Conservation (phyloP, 2,329 filamentous ascomycete species). For the Penicillium griseofulvum region DNA sequence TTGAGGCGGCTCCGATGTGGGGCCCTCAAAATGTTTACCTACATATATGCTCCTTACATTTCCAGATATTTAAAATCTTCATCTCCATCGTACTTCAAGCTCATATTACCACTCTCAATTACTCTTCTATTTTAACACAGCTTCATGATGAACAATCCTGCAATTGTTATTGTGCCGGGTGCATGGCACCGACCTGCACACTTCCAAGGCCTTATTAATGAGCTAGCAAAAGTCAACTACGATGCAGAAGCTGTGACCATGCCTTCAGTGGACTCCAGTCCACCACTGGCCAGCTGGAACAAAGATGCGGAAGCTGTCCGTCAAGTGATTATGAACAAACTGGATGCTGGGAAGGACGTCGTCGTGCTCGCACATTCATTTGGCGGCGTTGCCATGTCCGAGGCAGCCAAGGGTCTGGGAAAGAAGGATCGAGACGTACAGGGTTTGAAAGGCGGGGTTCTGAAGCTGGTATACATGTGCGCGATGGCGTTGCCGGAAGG, state of each 20-base stretch:
- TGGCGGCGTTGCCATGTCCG: constrained; percentile 32
- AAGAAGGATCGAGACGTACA: constrained; percentile 20
- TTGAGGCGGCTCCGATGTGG: constrained; percentile 2
- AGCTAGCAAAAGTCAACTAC: constrained; percentile 19
- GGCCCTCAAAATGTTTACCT: background rate
- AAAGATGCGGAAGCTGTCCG: constrained; percentile 28
- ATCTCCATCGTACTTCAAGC: background rate
- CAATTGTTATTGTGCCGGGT: constrained; percentile 31
- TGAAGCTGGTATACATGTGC: constrained; percentile 30
- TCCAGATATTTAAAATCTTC: background rate
- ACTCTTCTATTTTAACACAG: background rate
- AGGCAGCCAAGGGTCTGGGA: constrained; percentile 30
- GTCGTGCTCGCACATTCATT: constrained; percentile 35
- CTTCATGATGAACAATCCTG: constrained; percentile 22
- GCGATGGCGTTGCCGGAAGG: constrained; percentile 27
- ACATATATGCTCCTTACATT: too few species aligned
- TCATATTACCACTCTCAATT: background rate
- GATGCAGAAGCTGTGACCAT: constrained; percentile 22
- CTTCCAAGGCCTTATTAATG: constrained; percentile 22
- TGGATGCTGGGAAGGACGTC: constrained; percentile 29
- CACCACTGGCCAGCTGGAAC: constrained; percentile 25
- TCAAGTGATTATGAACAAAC: constrained; percentile 18
- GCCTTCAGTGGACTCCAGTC: constrained; percentile 27
- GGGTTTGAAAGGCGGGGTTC: constrained; percentile 17
- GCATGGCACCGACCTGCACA: constrained; percentile 29